These are phyloP conservation scores for Heliamphora pulchella DNA, from an alignment of 179 eudicot species.

Conservation along the genomic window DNA sequence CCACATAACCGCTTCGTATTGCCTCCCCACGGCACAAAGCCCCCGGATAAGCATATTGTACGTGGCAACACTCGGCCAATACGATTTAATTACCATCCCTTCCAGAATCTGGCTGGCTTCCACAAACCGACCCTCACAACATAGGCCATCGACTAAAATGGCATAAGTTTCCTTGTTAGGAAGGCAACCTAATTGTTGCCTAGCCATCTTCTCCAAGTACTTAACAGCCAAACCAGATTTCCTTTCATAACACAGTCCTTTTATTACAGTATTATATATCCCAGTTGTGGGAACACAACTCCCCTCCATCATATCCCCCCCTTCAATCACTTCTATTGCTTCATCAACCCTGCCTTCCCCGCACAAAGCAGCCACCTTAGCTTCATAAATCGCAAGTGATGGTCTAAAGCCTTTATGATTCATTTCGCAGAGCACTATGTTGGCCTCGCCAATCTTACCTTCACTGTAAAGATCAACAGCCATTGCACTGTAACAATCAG, in stretches of 20 bases:
- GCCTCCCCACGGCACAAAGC: slow-evolving; percentile 45
- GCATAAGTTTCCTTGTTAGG: slow-evolving; percentile 58
- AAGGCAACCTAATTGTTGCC: slow-evolving; percentile 42
- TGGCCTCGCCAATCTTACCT: slow-evolving; percentile 50
- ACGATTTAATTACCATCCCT: slow-evolving; percentile 49
- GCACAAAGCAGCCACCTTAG: slow-evolving; percentile 60
- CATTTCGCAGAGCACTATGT: slow-evolving; percentile 57
- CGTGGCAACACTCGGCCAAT: slow-evolving; percentile 41
- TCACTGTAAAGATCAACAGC: slow-evolving; percentile 60
- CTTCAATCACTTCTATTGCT: slow-evolving; percentile 51
- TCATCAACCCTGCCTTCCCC: slow-evolving; percentile 45
- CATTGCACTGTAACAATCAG: slow-evolving; percentile 58
- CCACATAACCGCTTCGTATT: slow-evolving; percentile 69
- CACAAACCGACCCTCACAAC: slow-evolving; percentile 44
- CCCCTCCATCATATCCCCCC: slow-evolving; percentile 52
- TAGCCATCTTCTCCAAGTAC: slow-evolving; percentile 60
- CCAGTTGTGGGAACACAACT: slow-evolving; percentile 61
- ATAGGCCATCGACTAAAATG: slow-evolving; percentile 52
- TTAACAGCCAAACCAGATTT: slow-evolving; percentile 39
- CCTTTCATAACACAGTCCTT: slow-evolving; percentile 47
- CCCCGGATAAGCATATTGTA: slow-evolving; percentile 51
- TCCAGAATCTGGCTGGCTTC: slow-evolving; percentile 65
- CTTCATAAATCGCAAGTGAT: slow-evolving; percentile 45
- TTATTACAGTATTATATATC: slow-evolving; percentile 44
- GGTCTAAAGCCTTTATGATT: slow-evolving; percentile 50